Base-by-base conservation (phyloP, 306 rosid species). In the Carpinus fangiana region DNA sequence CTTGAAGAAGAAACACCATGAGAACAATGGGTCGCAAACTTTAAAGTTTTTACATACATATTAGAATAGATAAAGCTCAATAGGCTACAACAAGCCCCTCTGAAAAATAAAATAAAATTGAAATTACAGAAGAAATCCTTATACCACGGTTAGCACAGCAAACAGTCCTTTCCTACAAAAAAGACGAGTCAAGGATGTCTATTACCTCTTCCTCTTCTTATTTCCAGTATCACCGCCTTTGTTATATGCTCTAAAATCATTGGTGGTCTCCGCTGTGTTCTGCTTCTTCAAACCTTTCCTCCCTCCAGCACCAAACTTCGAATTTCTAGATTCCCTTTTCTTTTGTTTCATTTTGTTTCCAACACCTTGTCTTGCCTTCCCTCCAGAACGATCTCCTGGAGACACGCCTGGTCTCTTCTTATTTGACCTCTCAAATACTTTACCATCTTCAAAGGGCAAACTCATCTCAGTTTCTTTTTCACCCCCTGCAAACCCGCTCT, bases 281-380 rank as follows among this genome's bases (percentile, higher is more conserved):
- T 91, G 96, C 84, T 90, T 93, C 79, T 80, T 86, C 73, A 79
- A 9, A 41, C 87, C 87, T 81, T 93, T 93, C 85, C 73, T 87
- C 31, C 98, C 98, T 54, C 98, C 98, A 59, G 75, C 90, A 10
- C 98, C 98, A 36, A 91, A 93, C 82, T 87, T 93, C 31, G 97
- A 87, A 78, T 90, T 73, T 81, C 68, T 87, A 36, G 8, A 20
- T 3, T 90, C 94, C 73, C 91, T 86, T 83, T 89, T 90, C 79
- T 86, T 86, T 2, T 70, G 83, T 57, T 80, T 76, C 70, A 79
- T 87, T 20, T 85, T 89, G 79, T 85, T 87, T 73, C 84, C 84
- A 73, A 46, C 18, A 3, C 79, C 85, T 61, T 80, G 88, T 65
- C 78, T 87, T 57, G 83, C 79, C 84, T 90, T 94, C 67, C 97